Evolutionary conservation across 2,329 filamentous ascomycete species (phyloP).

Genomic region (Colletotrichum sp.): DNA sequence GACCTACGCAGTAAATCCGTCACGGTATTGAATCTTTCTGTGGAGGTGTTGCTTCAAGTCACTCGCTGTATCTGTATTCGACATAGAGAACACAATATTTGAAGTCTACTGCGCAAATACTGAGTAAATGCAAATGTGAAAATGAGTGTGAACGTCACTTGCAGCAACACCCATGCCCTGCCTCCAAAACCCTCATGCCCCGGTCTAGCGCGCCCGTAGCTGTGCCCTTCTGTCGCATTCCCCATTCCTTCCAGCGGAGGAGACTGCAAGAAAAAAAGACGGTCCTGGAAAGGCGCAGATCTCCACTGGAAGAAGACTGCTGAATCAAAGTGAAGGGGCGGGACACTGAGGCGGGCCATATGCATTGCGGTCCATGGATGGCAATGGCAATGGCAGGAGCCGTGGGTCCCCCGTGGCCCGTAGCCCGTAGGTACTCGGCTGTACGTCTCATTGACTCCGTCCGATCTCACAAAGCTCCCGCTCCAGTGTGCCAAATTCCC

Average conservation of each 20-base stretch:
- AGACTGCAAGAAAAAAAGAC: neutral
- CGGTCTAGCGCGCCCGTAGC: conserved; percentile 9
- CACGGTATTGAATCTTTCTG: neutral
- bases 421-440: neutral
- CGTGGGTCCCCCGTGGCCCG: neutral
- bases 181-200: neutral
- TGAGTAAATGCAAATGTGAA: neutral
- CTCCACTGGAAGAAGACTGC: neutral
- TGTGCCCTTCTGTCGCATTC: conserved; percentile 6
- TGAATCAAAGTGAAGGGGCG: neutral
- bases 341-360: neutral
- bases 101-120: neutral
- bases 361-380: neutral
- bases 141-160: neutral
- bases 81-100: neutral
- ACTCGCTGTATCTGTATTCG: neutral
- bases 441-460: conserved; percentile 16
- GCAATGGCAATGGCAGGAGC: neutral
- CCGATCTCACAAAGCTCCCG: conserved; percentile 10
- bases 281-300: neutral
- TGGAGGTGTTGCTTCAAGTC: neutral
- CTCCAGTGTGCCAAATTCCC: neutral
- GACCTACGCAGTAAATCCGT: neutral
- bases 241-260: conserved; percentile 15
- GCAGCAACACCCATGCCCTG: neutral